Evolutionary conservation across 345 rosid genomes (phyloP).

Genomic region (Hirschfeldia incana): DNA sequence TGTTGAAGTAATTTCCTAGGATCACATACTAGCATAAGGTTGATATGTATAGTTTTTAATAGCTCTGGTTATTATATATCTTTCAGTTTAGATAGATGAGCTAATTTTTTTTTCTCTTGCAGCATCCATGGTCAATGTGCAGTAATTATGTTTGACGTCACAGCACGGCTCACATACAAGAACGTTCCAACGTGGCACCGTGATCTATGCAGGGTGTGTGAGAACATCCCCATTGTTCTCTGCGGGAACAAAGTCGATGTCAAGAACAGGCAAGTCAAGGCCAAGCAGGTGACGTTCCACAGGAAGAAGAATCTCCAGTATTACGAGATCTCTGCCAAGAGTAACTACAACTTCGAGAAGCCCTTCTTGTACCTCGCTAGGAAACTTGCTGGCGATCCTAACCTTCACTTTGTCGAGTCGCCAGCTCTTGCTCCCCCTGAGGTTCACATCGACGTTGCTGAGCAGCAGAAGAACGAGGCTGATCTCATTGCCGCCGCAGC

Average conservation of each 20-base stretch:
- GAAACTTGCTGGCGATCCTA: not conserved
- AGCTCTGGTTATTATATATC: too few relatives aligned
- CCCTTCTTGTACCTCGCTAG: not conserved
- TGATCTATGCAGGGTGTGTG: slow-evolving; percentile 78
- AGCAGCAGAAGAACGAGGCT: not conserved
- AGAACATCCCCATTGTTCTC: slow-evolving; percentile 83
- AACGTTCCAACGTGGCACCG: slow-evolving; percentile 99
- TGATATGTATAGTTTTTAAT: too few relatives aligned
- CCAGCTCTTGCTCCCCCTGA: slow-evolving; percentile 61
- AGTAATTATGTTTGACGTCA: slow-evolving; percentile 94
- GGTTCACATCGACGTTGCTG: not conserved
- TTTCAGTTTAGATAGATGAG: not conserved
- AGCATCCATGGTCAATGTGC: slow-evolving; percentile 99
- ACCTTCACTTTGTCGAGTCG: slow-evolving; percentile 40
- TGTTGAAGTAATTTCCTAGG: not conserved
- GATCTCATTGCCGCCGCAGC: not conserved
- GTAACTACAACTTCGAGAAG: not conserved
- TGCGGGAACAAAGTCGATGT: slow-evolving; percentile 96
- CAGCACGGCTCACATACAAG: slow-evolving; percentile 92
- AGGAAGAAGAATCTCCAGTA: slow-evolving; percentile 91
- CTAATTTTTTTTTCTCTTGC: slow-evolving; percentile 25
- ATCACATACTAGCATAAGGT: not conserved
- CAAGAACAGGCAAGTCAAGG: slow-evolving; percentile 94
- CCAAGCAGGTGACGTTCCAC: slow-evolving; percentile 89
- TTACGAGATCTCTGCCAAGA: slow-evolving; percentile 86